Conservation (phyloP, 75 land plant species). For the Larix kaempferi region DNA sequence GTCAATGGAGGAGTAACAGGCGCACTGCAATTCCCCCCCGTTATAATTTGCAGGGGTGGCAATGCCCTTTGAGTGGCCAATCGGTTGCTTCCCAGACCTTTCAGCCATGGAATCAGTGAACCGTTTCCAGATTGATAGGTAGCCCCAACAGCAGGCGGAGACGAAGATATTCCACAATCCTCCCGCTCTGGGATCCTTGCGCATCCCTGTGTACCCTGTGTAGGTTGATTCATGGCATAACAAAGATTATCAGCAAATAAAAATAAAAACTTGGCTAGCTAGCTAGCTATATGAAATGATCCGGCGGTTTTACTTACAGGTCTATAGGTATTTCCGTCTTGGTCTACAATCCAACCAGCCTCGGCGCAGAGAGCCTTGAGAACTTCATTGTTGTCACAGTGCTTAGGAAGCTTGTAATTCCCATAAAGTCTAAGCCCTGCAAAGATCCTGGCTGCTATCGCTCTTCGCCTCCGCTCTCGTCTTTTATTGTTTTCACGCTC, state of each 20-base stretch:
- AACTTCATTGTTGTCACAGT: constrained; percentile 27
- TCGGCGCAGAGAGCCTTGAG: constrained; percentile 27
- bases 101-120: constrained; percentile 11
- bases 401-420: constrained; percentile 26
- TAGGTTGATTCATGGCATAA: background rate
- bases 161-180: background rate
- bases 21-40: background rate
- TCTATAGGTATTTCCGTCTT: constrained; percentile 21
- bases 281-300: background rate
- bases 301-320: background rate
- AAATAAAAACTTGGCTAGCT: background rate
- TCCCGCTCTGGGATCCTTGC: background rate
- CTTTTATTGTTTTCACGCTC: constrained; percentile 26
- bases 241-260: background rate
- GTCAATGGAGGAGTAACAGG: constrained; percentile 18
- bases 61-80: background rate
- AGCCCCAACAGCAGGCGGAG: background rate
- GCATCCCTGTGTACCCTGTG: background rate
- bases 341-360: constrained; percentile 26
- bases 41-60: background rate
- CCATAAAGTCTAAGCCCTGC: constrained; percentile 25
- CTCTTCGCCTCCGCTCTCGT: constrained; percentile 21
- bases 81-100: background rate
- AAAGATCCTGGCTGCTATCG: constrained; percentile 18
- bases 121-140: background rate